Evolutionary conservation across 2,329 filamentous ascomycete genomes (phyloP), one percentile per base, ranked within the genome.

Genomic region (Epichloe sibirici): DNA sequence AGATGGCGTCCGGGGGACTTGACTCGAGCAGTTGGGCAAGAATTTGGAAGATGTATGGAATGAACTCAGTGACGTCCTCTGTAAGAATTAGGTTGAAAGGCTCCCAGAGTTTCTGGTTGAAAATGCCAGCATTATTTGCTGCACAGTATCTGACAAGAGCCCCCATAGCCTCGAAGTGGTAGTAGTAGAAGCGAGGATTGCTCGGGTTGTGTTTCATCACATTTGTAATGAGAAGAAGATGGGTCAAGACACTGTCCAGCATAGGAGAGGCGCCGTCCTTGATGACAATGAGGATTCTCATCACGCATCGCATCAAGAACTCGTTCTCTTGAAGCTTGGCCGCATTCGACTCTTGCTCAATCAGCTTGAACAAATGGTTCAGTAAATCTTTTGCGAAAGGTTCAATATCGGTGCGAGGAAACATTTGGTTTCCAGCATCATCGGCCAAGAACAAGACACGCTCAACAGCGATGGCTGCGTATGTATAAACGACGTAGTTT

Each of bases 291-390:
- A 98, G 75, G 12, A 98, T 91, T 61, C 93, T 82, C 93, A 98
- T 98, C 53, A 96, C 89, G 63, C 93, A 98, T 62, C 90, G 88
- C 90, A 98, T 97, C 63, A 98, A 69, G 67, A 97, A 98, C 66
- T 98, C 93, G 65, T 98, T 98, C 70, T 98, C 93, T 65, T 98
- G 93, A 56, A 98, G 83, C 75, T 97, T 98, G 58, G 91, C 82
- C 1, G 94, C 86, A 11, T 86, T 85, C 4, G 78, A 76, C 61
- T 95, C 86, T 65, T 86, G 88, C 65, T 94, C 87, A 58, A 98
- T 89, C 50, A 98, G 77, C 57, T 85, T 84, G 76, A 98, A 97
- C 12, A 98, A 76, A 63, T 97, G 91, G 51, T 88, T 79, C 21
- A 97, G 74, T 2, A 98, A 79, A 59, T 95, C 89, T 66, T 90